Evolutionary conservation across 179 eudicot species (phyloP).

Genomic region (Patellifolia procumbens): DNA sequence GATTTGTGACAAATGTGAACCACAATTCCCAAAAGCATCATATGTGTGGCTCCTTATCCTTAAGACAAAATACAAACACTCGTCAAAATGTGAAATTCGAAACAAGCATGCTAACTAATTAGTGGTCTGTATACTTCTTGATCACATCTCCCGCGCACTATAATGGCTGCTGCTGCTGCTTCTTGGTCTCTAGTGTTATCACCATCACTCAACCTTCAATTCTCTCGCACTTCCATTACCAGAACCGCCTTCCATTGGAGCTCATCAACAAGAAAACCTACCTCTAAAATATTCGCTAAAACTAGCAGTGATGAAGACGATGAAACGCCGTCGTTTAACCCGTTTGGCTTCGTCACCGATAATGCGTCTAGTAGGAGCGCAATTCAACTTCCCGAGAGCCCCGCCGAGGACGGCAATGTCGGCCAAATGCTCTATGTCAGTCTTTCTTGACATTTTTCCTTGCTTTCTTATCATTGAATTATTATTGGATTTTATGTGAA

Average conservation of each 20-base stretch:
- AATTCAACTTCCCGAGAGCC: conserved; percentile 87
- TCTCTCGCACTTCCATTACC: conserved; percentile 15
- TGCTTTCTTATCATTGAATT: too few species aligned
- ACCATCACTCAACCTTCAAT: conserved; percentile 36
- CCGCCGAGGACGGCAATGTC: conserved; percentile 97
- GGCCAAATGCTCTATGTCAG: conserved; percentile 91
- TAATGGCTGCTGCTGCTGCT: conserved; percentile 38
- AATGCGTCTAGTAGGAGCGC: conserved; percentile 93
- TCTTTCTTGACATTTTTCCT: neutral
- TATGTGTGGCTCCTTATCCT: too few species aligned
- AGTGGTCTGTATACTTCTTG: conserved; percentile 20
- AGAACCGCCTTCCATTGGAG: conserved; percentile 20
- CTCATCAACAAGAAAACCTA: conserved; percentile 9
- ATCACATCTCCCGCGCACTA: conserved; percentile 2
- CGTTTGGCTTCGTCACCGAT: conserved; percentile 93
- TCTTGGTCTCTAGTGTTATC: conserved; percentile 46
- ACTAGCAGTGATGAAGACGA: conserved; percentile 32
- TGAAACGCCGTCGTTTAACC: conserved; percentile 64
- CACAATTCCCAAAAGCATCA: neutral
- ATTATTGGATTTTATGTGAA: too few species aligned
- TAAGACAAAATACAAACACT: too few species aligned
- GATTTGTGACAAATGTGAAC: neutral
- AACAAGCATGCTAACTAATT: too few species aligned
- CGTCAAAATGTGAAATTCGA: too few species aligned
- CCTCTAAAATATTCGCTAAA: conserved; percentile 29